A percentile compares a stretch with the other conserved stretches of the same genome.
phyloP scores from a whole-genome alignment of 2,329 filamentous ascomycete species.

The Penicillium rolfsii region DNA sequence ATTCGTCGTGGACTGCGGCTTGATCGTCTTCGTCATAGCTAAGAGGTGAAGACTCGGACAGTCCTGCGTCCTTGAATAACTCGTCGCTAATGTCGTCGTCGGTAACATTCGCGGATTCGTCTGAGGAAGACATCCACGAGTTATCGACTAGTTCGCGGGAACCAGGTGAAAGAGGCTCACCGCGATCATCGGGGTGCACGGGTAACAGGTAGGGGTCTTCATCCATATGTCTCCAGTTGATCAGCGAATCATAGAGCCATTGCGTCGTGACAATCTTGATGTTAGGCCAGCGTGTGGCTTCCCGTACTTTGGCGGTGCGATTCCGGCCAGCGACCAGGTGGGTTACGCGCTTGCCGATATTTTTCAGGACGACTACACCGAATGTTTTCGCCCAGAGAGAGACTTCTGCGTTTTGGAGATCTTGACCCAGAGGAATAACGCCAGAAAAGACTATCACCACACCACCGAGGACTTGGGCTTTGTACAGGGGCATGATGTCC shows the following conservation, averaged over 20 bases:
- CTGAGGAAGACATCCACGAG: constrained; percentile 50
- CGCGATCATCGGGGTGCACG: constrained; percentile 70
- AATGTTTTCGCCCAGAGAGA: constrained; percentile 85
- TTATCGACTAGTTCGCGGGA: constrained; percentile 52
- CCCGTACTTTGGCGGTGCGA: constrained; percentile 86
- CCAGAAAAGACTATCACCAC: constrained; percentile 86
- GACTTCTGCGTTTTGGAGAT: constrained; percentile 81
- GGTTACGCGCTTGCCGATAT: constrained; percentile 52
- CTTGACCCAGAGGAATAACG: constrained; percentile 79
- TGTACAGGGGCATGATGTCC: constrained; percentile 79
- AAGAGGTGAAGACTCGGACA: constrained; percentile 54
- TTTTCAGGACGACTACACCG: constrained; percentile 64
- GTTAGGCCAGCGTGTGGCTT: constrained; percentile 75
- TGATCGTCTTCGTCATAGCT: constrained; percentile 67
- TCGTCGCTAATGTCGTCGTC: constrained; percentile 52
- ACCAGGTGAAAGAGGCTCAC: constrained; percentile 46
- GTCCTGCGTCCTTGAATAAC: constrained; percentile 55
- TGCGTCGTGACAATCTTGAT: constrained; percentile 91
- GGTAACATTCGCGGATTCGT: constrained; percentile 51
- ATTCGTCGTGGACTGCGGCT: constrained; percentile 68
- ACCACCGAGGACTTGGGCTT: constrained; percentile 72
- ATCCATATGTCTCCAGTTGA: constrained; percentile 78
- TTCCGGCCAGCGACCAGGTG: constrained; percentile 60
- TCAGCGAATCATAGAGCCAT: constrained; percentile 85
- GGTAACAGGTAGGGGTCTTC: constrained; percentile 78